These are phyloP conservation scores for Novymonas esmeraldas DNA, from an alignment of 208 protist genomes.

Conservation along the genomic window DNA sequence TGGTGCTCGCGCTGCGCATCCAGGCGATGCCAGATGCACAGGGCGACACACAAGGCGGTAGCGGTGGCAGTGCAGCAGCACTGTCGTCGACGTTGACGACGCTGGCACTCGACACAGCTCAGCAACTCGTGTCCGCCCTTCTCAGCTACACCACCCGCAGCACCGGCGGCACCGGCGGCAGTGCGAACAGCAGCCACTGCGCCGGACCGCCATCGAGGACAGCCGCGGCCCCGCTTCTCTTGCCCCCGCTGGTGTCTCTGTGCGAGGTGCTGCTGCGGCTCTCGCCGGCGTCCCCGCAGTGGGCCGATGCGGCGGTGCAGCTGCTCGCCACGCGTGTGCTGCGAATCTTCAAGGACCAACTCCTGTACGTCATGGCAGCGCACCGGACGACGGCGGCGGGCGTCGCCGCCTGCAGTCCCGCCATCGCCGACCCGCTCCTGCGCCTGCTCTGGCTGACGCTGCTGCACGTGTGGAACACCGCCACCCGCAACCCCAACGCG, in stretches of 20 bases:
- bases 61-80: background rate
- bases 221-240: conserved; percentile 40
- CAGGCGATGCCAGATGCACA: conserved; percentile 12
- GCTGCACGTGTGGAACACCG: conserved; percentile 60
- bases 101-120: conserved; percentile 21
- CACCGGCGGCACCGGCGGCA: background rate
- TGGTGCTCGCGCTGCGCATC: conserved; percentile 53
- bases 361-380: conserved; percentile 15
- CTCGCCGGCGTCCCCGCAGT: conserved; percentile 26
- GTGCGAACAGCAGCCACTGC: background rate
- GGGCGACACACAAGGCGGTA: background rate
- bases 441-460: conserved; percentile 61
- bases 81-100: background rate
- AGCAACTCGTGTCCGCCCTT: conserved; percentile 27
- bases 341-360: conserved; percentile 40
- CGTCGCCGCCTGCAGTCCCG: conserved; percentile 1
- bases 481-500: conserved; percentile 51
- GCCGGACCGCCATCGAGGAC: conserved; percentile 26
- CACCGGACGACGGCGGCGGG: background rate
- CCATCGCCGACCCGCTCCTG: conserved; percentile 22
- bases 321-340: conserved; percentile 64
- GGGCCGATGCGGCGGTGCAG: conserved; percentile 67
- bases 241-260: conserved; percentile 67
- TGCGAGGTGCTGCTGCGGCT: conserved; percentile 39
- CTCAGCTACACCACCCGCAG: conserved; percentile 15